Percentiles rank a stretch among this genome's conserved stretches.
phyloP scores from a whole-genome alignment of 768 basidiomycete species.

The Tricholoma bakamatsutake region DNA sequence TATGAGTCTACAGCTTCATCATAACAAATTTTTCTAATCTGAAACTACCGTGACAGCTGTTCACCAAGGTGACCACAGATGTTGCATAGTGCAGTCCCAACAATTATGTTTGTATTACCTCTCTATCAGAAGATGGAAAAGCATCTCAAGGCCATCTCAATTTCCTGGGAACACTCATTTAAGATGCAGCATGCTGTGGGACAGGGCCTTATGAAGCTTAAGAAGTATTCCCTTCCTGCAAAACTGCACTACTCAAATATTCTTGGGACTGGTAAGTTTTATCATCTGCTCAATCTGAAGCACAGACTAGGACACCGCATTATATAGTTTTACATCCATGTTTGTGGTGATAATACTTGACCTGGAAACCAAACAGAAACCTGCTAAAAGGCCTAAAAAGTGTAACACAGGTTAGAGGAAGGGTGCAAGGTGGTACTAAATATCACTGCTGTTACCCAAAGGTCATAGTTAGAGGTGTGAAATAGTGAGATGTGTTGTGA shows the following conservation, averaged over 20 bases:
- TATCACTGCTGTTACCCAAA: no score
- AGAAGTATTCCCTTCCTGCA: conserved; percentile 1
- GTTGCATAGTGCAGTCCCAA: conserved; percentile 10
- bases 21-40: no score
- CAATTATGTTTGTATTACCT: conserved; percentile 26
- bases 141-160: not conserved
- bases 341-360: no score
- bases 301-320: not conserved
- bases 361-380: no score
- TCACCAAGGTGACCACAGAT: no score
- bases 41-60: no score
- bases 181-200: conserved; percentile 12
- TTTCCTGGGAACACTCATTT: not conserved
- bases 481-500: no score
- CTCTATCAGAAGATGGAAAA: conserved; percentile 14
- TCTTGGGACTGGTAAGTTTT: conserved; percentile 23
- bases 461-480: no score
- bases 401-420: no score
- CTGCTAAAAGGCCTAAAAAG: no score
- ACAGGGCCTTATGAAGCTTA: conserved; percentile 13
- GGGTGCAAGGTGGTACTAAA: no score
- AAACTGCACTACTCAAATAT: conserved; percentile 26
- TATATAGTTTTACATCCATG: conserved; percentile 21
- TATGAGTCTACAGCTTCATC: no score
- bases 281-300: not conserved